Evolutionary conservation across 495 filamentous ascomycete genomes (phyloP), one percentile per base, ranked within the genome.

Genomic region (Neurospora africana): DNA sequence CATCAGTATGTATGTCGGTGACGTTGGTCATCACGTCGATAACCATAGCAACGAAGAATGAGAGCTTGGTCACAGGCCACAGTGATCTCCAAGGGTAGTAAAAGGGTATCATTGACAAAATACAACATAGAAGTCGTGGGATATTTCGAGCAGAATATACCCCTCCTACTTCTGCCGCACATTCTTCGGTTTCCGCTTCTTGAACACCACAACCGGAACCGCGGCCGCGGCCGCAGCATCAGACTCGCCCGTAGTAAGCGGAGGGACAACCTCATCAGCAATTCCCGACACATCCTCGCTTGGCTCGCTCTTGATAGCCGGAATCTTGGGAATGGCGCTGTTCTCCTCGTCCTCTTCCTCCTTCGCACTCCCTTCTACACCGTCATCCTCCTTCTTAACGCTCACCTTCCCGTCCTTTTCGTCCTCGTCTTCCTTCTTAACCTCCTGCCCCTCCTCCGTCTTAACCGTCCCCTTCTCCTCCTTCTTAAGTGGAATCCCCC

Each of bases 161-260:
- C 21, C 73, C 71, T 8, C 0, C 41, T 75, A 85, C 76, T 82
- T 83, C 67, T 89, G 87, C 43, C 88, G 86, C 75, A 92, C 87
- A 39, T 89, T 88, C 79, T 94, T 97, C 1, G 90, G 86, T 78
- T 95, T 97, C 74, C 94, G 88, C 82, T 97, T 97, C 82, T 97
- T 98, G 84, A 98, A 98, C 15, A 95, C 82, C 23, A 95, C 85
- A 0, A 77, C 74, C 2, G 81, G 72, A 2, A 69, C 74, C 11
- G 33, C 72, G 8, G 40, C 33, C 23, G 30, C 58, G 27, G 71
- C 27, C 35, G 39, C 43, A 30, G 27, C 36, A 21, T 21, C 69
- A 15, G 69, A 43, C n/a, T 68, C 35, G 15, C 68, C 17, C 17
- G 47, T 69, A 8, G 7, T 23, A 27, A 19, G n/a, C 21, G 23